phyloP scores from a whole-genome alignment of 2,329 filamentous ascomycete genomes.

The Xylariaceae sp. region DNA sequence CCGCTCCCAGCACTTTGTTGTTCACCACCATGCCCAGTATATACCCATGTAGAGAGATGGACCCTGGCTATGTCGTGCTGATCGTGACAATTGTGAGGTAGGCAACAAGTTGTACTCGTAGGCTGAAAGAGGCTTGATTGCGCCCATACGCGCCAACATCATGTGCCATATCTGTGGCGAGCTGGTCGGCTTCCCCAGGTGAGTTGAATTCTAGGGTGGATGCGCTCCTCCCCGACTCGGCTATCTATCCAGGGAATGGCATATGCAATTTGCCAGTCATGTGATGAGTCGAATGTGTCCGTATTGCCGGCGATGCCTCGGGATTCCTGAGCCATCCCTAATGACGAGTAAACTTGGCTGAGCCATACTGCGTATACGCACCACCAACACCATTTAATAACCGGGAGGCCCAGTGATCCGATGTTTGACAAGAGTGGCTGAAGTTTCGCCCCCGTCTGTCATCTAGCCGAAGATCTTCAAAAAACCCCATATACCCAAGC shows the following conservation, averaged over 20 bases:
- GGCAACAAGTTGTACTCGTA: constrained; percentile 13
- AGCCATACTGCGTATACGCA: neutral
- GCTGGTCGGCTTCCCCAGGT: constrained; percentile 7
- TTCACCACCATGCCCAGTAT: constrained; percentile 10
- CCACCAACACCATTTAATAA: neutral
- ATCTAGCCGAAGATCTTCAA: constrained; percentile 72
- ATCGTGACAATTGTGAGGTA: constrained; percentile 23
- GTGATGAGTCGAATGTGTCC: constrained; percentile 13
- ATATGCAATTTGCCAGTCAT: constrained; percentile 9
- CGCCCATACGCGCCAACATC: constrained; percentile 13
- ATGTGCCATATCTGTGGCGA: constrained; percentile 23
- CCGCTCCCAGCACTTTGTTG: constrained; percentile 14
- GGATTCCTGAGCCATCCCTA: constrained; percentile 12
- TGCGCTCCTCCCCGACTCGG: constrained; percentile 3
- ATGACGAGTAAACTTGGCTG: constrained; percentile 4
- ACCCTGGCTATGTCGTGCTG: constrained; percentile 22
- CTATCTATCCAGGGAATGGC: constrained; percentile 2
- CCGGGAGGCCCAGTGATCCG: constrained; percentile 2
- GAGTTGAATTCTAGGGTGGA: constrained; percentile 3
- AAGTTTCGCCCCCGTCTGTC: constrained; percentile 15
- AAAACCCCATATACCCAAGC: constrained; percentile 84
- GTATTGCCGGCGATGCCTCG: constrained; percentile 13
- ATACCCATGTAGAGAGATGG: constrained; percentile 18
- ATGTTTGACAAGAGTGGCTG: constrained; percentile 11
- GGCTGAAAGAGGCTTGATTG: constrained; percentile 5